Percentiles rank a stretch among this genome's conserved stretches.
These are phyloP conservation scores for Rhizopus arrhizus DNA, from an alignment of 371 early-diverging fungal genomes.

Conservation along the genomic window DNA sequence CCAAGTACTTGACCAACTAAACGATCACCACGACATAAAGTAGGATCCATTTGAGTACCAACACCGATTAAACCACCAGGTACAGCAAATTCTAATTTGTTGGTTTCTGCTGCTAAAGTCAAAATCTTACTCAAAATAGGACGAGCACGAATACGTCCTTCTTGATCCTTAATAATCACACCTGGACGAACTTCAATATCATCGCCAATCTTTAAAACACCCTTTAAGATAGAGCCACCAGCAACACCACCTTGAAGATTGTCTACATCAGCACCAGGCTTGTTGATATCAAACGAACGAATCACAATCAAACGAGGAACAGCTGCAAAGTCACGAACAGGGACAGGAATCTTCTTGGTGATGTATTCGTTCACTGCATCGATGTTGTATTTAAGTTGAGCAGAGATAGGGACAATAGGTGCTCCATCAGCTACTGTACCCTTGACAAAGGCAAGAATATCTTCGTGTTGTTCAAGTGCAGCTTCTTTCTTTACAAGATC, in stretches of 20 bases:
- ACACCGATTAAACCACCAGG: slow-evolving; percentile 99
- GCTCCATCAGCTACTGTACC: slow-evolving; percentile 96
- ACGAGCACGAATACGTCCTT: slow-evolving; percentile 86
- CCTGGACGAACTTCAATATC: slow-evolving; percentile 99
- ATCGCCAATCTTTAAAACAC: slow-evolving; percentile 96
- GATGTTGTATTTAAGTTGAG: slow-evolving; percentile 99
- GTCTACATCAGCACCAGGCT: slow-evolving; percentile 97
- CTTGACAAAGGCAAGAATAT: slow-evolving; percentile 95
- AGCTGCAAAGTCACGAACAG: slow-evolving; percentile 92
- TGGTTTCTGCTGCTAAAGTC: slow-evolving; percentile 93
- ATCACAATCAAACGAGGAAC: slow-evolving; percentile 98
- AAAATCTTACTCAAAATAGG: slow-evolving; percentile 96
- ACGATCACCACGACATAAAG: slow-evolving; percentile 98
- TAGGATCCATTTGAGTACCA: slow-evolving; percentile 99
- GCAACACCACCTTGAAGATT: slow-evolving; percentile 99
- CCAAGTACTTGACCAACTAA: slow-evolving; percentile 99
- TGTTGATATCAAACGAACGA: slow-evolving; percentile 99
- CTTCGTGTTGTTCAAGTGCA: slow-evolving; percentile 93
- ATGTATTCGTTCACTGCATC: slow-evolving; percentile 99
- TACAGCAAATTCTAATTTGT: slow-evolving; percentile 95
- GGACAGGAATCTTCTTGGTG: slow-evolving; percentile 97
- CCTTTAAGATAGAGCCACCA: slow-evolving; percentile 98
- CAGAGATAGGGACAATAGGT: slow-evolving; percentile 99
- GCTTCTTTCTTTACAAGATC: slow-evolving; percentile 97
- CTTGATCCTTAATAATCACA: slow-evolving; percentile 90